Conservation (phyloP, 371 early-diverging fungal species). For the Lichtheimia hyalospora region DNA sequence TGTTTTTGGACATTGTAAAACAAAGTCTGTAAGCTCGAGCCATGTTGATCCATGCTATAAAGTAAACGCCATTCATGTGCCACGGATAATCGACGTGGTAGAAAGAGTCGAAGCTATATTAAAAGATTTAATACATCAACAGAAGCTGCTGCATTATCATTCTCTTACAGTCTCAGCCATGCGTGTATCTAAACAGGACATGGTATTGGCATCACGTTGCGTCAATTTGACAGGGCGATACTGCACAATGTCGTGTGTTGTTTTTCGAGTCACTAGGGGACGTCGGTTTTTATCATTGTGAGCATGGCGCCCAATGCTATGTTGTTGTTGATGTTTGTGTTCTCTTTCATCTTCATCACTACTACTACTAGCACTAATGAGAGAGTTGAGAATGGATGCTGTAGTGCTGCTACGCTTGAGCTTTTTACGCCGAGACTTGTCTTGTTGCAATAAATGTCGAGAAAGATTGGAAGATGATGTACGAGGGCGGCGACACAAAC, state of each 20-base stretch:
- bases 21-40: slow-evolving; percentile 32
- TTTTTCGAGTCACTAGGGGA: neutral
- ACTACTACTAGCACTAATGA: slow-evolving; percentile 2
- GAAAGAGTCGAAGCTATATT: slow-evolving; percentile 17
- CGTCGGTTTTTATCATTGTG: neutral
- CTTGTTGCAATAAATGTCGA: slow-evolving; percentile 2
- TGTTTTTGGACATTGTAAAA: slow-evolving; percentile 15
- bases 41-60: slow-evolving; percentile 43
- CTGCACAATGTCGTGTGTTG: neutral
- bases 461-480: slow-evolving; percentile 9
- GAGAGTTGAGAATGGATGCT: neutral
- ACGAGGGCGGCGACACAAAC: neutral
- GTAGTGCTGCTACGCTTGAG: slow-evolving; percentile 6
- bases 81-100: slow-evolving; percentile 27
- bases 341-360: neutral
- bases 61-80: slow-evolving; percentile 31
- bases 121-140: no score
- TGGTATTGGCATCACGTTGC: slow-evolving; percentile 15
- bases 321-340: neutral
- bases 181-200: slow-evolving; percentile 17
- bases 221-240: slow-evolving; percentile 5
- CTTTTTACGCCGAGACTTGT: slow-evolving; percentile 1
- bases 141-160: neutral
- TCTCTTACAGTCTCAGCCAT: slow-evolving; percentile 31
- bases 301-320: neutral